Evolutionary conservation across 129 eudicot species (phyloP), one percentile per base, ranked within the genome.

Genomic region (Logfia minima): DNA sequence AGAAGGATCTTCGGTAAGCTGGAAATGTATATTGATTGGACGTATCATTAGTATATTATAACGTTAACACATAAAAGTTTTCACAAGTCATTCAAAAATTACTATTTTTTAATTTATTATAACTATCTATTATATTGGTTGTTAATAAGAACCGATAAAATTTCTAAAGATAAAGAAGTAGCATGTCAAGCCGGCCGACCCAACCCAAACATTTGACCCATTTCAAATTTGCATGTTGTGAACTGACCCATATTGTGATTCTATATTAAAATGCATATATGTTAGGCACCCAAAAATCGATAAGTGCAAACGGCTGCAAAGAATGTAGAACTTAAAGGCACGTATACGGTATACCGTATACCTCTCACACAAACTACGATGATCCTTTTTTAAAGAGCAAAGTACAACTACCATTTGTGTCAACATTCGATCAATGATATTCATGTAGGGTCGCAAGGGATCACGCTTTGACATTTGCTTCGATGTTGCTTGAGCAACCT

Each of bases 401-500:
- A 32, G 71, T 24, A 61, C 35, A 64, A 52, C 82, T 91, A 93
- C 97, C 97, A 93, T 90, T 35, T 84, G 82, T 41, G 61, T 81
- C 88, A 90, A 78, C 92, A 87, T 88, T 67, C 83, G 84, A 78
- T 93, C 98, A 26, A 93, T 89, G 61, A 90, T 83, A 83, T 84
- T 79, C 98, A 90, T 93, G 86, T 88, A 90, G 13, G 92, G 96
- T 79, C 93, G 87, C 75, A 93, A 75, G 23, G 93, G 93, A 86
- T 93, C 98, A 68, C 97, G 98, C 74, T 85, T 90, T 14, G 98
- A 90, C 91, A 93, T 90, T 79, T 93, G 98, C 82, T 88, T 93
- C 9, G 97, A 93, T 70, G 98, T 93, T 70, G 97, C 98, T 86
- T 93, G 97, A 82, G 97, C 89, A 86, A 91, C 97, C 98, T 93